Conservation (phyloP, 2,329 filamentous ascomycete species). For the Botrytis pseudocinerea region DNA sequence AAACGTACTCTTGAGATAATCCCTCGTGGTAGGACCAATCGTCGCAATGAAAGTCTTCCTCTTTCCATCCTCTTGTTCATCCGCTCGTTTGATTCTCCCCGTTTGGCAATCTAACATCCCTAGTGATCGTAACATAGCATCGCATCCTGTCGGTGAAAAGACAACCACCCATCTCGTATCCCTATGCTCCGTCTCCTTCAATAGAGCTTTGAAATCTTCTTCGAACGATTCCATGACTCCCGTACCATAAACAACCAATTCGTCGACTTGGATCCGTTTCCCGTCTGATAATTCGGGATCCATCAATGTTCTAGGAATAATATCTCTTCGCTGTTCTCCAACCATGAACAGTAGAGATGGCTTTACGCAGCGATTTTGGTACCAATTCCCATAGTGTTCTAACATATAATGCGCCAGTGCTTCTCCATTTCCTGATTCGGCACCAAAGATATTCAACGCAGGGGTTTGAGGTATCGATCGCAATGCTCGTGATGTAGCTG, state of each 20-base stretch:
- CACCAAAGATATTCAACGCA: slow-evolving; percentile 67
- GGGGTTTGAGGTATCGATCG: slow-evolving; percentile 53
- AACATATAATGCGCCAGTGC: slow-evolving; percentile 77
- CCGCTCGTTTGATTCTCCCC: slow-evolving; percentile 41
- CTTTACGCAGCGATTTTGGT: slow-evolving; percentile 46
- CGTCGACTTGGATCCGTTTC: slow-evolving; percentile 66
- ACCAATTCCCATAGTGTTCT: slow-evolving; percentile 66
- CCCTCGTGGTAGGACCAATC: slow-evolving; percentile 89
- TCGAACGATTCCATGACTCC: slow-evolving; percentile 79
- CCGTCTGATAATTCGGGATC: slow-evolving; percentile 50
- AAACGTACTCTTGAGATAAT: slow-evolving; percentile 67
- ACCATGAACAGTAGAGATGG: slow-evolving; percentile 80
- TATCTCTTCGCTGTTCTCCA: slow-evolving; percentile 84
- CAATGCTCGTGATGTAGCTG: slow-evolving; percentile 76
- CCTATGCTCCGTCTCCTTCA: slow-evolving; percentile 49
- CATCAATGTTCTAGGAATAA: slow-evolving; percentile 82
- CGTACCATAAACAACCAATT: slow-evolving; percentile 85
- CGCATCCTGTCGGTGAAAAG: slow-evolving; percentile 67
- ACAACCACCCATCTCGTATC: slow-evolving; percentile 70
- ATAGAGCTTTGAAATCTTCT: slow-evolving; percentile 57
- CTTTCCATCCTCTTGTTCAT: slow-evolving; percentile 29
- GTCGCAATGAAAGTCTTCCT: slow-evolving; percentile 70
- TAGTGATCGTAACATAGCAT: slow-evolving; percentile 58
- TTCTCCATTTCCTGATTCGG: slow-evolving; percentile 83
- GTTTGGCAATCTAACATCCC: slow-evolving; percentile 52